These are phyloP conservation scores for Achaetomium macrosporum DNA, from an alignment of 2,329 filamentous ascomycete species.

Conservation along the genomic window DNA sequence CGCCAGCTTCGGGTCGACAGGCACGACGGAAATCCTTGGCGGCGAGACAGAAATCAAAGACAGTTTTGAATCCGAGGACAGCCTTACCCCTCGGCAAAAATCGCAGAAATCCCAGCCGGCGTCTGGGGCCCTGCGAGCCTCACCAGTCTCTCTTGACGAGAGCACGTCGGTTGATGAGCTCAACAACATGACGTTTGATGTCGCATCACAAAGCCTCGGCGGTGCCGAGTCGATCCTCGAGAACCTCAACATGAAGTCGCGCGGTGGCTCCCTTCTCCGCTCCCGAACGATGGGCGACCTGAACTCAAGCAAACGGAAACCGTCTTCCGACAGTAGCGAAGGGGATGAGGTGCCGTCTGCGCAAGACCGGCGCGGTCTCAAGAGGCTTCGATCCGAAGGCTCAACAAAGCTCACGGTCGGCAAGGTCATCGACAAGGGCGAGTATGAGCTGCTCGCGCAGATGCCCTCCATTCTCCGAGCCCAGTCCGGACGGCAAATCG, in stretches of 20 bases:
- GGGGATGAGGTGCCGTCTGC: conserved; percentile 37
- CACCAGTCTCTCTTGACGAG: conserved; percentile 24
- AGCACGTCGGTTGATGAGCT: conserved; percentile 44
- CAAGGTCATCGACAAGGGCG: conserved; percentile 32
- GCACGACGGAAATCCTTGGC: conserved; percentile 33
- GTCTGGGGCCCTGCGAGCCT: conserved; percentile 19
- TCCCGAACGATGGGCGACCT: conserved; percentile 28
- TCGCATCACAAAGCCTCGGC: conserved; percentile 51
- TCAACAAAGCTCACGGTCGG: conserved; percentile 35
- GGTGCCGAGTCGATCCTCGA: conserved; percentile 42
- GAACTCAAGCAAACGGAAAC: conserved; percentile 52
- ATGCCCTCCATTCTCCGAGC: conserved; percentile 45
- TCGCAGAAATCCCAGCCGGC: conserved; percentile 16
- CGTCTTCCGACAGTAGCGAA: conserved; percentile 46
- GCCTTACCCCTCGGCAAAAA: conserved; percentile 29
- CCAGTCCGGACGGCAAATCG: conserved; percentile 51
- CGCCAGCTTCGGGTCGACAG: conserved; percentile 23
- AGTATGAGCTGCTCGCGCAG: conserved; percentile 42
- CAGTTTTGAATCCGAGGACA: conserved; percentile 43
- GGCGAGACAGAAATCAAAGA: conserved; percentile 39
- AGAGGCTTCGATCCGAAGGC: conserved; percentile 49
- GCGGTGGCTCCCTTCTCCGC: conserved; percentile 25
- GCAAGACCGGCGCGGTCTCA: conserved; percentile 44
- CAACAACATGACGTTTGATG: conserved; percentile 47
- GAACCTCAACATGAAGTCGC: conserved; percentile 40